Evolutionary conservation across 2,329 filamentous ascomycete genomes (phyloP), one percentile per base, ranked within the genome.

Genomic region (Pochonia chlamydosporia): DNA sequence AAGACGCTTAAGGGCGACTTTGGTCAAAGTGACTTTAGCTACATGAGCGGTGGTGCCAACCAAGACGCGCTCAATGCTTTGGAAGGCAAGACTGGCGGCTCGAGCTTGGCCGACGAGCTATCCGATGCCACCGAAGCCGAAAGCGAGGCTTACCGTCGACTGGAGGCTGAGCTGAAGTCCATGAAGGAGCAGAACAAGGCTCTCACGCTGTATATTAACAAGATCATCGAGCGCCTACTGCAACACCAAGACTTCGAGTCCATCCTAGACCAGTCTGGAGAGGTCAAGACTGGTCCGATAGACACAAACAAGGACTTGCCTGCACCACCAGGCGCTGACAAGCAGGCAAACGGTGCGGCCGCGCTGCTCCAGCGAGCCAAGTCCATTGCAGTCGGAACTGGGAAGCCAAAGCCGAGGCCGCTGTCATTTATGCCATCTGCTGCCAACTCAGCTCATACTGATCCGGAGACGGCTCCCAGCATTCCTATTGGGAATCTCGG

Each of bases 121-220:
- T 87, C 87, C 35, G 84, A 84, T 35, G 74, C 74, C 44, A 72
- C 73, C 9, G 82, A 82, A 52, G 78, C 77, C 37, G 82, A 87
- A 52, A 69, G 72, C 54, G 79, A 82, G 47, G 70, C 69, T 40
- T 76, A 80, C 54, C 84, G 84, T 58, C 82, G 81, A 44, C 74
- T 93, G 11, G 91, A 96, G 63, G 69, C 75, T 10, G 92, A 97
- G 59, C 68, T 93, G 56, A 89, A 87, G 66, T 76, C 80, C 8
- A 73, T 89, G 57, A 92, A 88, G 70, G 92, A 96, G 64, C 85
- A 96, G 72, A 97, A 99, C 75, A 97, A 97, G 73, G 93, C 93
- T 25, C 75, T 99, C 57, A 95, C 90, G 21, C 75, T 97, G 54
- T 99, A 99, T 72, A 96, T 99, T 74, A 96, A 97, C 79, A 95